Conservation (phyloP, 129 eudicot species). For the Dittrichia graveolens region DNA sequence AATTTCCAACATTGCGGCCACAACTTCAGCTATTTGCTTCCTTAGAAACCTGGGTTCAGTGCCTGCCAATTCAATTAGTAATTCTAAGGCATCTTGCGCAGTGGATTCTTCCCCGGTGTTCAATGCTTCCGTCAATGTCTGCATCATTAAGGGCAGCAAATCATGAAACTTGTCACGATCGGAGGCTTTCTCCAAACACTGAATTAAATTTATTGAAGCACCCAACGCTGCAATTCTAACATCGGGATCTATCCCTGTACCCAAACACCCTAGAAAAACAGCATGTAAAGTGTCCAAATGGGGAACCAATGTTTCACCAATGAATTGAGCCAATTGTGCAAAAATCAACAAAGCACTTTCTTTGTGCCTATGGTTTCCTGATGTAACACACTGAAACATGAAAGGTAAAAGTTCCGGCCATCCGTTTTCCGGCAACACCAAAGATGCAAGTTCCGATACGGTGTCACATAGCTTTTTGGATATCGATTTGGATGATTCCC, state of each 20-base stretch:
- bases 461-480: conserved; percentile 84
- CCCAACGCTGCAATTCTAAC: conserved; percentile 79
- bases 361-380: conserved; percentile 47
- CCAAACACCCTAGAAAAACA: conserved; percentile 60
- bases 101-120: conserved; percentile 67
- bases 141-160: conserved; percentile 86
- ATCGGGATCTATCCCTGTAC: conserved; percentile 48
- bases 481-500: conserved; percentile 56
- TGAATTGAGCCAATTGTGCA: conserved; percentile 76
- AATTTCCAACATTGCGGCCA: conserved; percentile 85
- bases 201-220: conserved; percentile 78
- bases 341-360: conserved; percentile 82
- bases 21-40: conserved; percentile 78
- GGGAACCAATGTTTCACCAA: conserved; percentile 66
- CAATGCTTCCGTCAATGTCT: conserved; percentile 81
- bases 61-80: conserved; percentile 90
- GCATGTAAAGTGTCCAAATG: conserved; percentile 67
- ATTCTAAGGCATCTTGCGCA: conserved; percentile 85
- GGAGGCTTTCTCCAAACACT: conserved; percentile 63
- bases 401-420: conserved; percentile 94
- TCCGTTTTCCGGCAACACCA: conserved; percentile 60
- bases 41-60: conserved; percentile 89
- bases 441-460: conserved; percentile 75
- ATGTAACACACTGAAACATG: conserved; percentile 82
- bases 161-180: conserved; percentile 86